phyloP scores from a whole-genome alignment of 768 basidiomycete species.

The Kockovaella imperatae region DNA sequence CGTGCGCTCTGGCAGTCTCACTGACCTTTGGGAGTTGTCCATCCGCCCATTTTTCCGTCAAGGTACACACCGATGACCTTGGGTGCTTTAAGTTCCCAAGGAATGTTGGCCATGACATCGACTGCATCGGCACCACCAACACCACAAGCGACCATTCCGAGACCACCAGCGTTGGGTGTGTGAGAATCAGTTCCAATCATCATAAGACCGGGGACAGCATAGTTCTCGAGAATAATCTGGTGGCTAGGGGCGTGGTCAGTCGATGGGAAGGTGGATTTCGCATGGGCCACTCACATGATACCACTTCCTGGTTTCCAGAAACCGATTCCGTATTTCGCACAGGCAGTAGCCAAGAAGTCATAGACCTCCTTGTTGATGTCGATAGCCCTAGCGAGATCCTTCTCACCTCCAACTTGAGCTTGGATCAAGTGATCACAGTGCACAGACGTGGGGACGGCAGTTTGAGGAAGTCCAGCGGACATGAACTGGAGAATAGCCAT shows the following conservation, averaged over 20 bases:
- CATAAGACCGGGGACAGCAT: slow-evolving; percentile 95
- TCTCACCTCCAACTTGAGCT: slow-evolving; percentile 84
- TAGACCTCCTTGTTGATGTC: slow-evolving; percentile 96
- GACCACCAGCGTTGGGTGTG: slow-evolving; percentile 96
- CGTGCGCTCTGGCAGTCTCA: not conserved
- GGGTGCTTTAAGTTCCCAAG: slow-evolving; percentile 98
- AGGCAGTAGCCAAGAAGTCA: slow-evolving; percentile 93
- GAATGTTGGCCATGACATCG: slow-evolving; percentile 93
- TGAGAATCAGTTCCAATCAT: slow-evolving; percentile 99
- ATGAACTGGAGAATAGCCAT: slow-evolving; percentile 99
- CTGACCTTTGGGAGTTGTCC: slow-evolving; percentile 92
- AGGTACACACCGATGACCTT: slow-evolving; percentile 97
- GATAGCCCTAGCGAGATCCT: slow-evolving; percentile 85
- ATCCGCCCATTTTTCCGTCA: slow-evolving; percentile 85
- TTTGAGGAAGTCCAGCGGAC: slow-evolving; percentile 97
- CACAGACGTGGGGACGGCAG: slow-evolving; percentile 93
- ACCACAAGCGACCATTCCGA: slow-evolving; percentile 98
- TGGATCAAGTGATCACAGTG: slow-evolving; percentile 99
- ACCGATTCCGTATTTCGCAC: slow-evolving; percentile 94
- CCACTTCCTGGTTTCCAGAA: slow-evolving; percentile 99
- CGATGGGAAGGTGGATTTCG: slow-evolving; percentile 8
- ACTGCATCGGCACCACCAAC: slow-evolving; percentile 98
- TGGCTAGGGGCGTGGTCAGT: slow-evolving; percentile 47
- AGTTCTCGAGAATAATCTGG: slow-evolving; percentile 98
- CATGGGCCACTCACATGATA: slow-evolving; percentile 55